These are phyloP conservation scores for Taphrina deformans DNA, from an alignment of 1,139 yeast genomes.

Conservation along the genomic window DNA sequence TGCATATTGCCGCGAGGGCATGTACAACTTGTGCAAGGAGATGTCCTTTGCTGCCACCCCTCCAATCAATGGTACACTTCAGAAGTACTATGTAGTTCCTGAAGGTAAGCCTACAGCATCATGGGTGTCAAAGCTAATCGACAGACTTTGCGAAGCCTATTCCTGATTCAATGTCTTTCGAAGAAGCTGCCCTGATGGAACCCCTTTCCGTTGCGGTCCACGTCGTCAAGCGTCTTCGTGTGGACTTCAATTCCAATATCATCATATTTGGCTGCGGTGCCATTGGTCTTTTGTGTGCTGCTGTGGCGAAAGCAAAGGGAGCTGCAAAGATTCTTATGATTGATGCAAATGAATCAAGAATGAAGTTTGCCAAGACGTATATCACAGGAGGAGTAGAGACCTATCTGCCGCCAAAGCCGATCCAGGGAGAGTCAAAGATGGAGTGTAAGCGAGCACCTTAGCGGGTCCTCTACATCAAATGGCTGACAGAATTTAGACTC, in stretches of 20 bases:
- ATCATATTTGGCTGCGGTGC: conserved; percentile 87
- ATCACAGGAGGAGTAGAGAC: conserved; percentile 49
- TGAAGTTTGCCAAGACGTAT: conserved; percentile 47
- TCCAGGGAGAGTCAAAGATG: conserved; percentile 41
- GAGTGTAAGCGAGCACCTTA: conserved; percentile 45
- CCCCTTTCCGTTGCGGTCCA: conserved; percentile 84
- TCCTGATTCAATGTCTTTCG: conserved; percentile 71
- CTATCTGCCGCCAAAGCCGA: conserved; percentile 53
- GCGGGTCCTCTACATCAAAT: not conserved
- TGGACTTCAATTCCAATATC: conserved; percentile 65
- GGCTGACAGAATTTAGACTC: conserved; percentile 21
- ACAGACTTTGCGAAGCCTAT: conserved; percentile 71
- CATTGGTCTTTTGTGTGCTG: conserved; percentile 73
- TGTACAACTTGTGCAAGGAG: conserved; percentile 75
- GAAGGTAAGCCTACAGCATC: conserved; percentile 45
- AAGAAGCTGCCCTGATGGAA: conserved; percentile 81
- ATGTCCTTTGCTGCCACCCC: conserved; percentile 91
- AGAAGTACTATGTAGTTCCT: conserved; percentile 71
- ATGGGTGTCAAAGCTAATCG: not conserved
- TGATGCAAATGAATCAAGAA: conserved; percentile 59
- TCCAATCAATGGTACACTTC: conserved; percentile 65
- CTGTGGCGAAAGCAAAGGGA: conserved; percentile 72
- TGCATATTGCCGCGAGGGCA: conserved; percentile 68
- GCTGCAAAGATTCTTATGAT: conserved; percentile 63
- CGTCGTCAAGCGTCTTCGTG: conserved; percentile 62